Conservation (phyloP, 306 rosid species). For the Ormosia emarginata region DNA sequence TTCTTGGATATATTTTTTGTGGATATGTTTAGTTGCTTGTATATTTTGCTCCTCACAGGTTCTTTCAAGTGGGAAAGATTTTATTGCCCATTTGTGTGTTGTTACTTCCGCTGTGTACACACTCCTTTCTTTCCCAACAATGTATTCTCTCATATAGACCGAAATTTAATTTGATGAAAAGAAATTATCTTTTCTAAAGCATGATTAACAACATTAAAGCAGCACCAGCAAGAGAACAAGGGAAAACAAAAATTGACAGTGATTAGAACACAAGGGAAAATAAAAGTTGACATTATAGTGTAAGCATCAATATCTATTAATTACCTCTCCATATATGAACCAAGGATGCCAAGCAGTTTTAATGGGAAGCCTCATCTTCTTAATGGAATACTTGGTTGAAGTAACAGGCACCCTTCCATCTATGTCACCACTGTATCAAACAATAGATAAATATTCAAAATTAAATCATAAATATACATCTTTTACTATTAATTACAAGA, state of each 20-base stretch:
- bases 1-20: too few relatives aligned
- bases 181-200: neutral
- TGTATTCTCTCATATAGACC: neutral
- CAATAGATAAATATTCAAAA: neutral
- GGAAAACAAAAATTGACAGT: too few relatives aligned
- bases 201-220: neutral
- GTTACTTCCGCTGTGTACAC: too few relatives aligned
- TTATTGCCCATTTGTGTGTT: too few relatives aligned
- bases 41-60: too few relatives aligned
- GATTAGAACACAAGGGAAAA: neutral
- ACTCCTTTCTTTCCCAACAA: too few relatives aligned
- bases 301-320: neutral
- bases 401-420: conserved; percentile 89
- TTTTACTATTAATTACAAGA: neutral
- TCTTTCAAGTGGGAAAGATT: too few relatives aligned
- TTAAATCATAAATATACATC: too few relatives aligned
- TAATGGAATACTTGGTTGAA: conserved; percentile 73
- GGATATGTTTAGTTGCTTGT: too few relatives aligned
- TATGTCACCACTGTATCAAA: conserved; percentile 59
- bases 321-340: conserved; percentile 65
- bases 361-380: conserved; percentile 54
- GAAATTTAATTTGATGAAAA: neutral
- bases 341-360: conserved; percentile 69
- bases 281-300: neutral
- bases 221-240: neutral